These are phyloP conservation scores for Psilocybe tampanensis DNA, from an alignment of 768 basidiomycete genomes.

Conservation along the genomic window DNA sequence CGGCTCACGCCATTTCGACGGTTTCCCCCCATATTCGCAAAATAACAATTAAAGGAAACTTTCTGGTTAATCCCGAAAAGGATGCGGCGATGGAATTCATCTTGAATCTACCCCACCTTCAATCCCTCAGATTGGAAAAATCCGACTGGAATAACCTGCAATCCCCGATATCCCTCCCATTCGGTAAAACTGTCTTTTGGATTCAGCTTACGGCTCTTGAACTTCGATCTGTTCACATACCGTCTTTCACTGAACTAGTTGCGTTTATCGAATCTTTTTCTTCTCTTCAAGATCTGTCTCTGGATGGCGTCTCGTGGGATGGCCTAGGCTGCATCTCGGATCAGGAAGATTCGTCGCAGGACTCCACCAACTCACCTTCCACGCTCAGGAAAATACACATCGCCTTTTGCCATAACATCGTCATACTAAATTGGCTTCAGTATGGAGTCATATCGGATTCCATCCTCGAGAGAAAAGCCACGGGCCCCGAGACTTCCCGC, in stretches of 20 bases:
- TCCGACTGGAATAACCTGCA: conserved; percentile 1
- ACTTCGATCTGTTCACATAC: conserved; percentile 30
- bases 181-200: not conserved
- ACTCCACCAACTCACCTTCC: conserved; percentile 3
- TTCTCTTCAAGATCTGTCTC: conserved; percentile 43
- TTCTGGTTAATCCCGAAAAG: not conserved
- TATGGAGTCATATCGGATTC: conserved; percentile 23
- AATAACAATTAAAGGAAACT: conserved; percentile 28
- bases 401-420: conserved; percentile 25
- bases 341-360: not conserved
- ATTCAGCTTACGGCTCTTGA: conserved; percentile 42
- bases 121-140: conserved; percentile 7
- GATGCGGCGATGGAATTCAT: not conserved
- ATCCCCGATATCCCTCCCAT: not conserved
- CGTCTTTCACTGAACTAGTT: conserved; percentile 50
- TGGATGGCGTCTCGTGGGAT: conserved; percentile 52
- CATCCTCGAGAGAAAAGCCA: not conserved
- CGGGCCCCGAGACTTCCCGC: not conserved
- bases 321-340: conserved; percentile 41
- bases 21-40: conserved; percentile 31
- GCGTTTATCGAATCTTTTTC: conserved; percentile 52
- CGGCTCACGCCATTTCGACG: conserved; percentile 25
- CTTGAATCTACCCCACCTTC: conserved; percentile 8
- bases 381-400: conserved; percentile 40
- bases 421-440: conserved; percentile 32